These are phyloP conservation scores for Xerocomellus amylosporus DNA, from an alignment of 768 basidiomycete species.

Conservation along the genomic window DNA sequence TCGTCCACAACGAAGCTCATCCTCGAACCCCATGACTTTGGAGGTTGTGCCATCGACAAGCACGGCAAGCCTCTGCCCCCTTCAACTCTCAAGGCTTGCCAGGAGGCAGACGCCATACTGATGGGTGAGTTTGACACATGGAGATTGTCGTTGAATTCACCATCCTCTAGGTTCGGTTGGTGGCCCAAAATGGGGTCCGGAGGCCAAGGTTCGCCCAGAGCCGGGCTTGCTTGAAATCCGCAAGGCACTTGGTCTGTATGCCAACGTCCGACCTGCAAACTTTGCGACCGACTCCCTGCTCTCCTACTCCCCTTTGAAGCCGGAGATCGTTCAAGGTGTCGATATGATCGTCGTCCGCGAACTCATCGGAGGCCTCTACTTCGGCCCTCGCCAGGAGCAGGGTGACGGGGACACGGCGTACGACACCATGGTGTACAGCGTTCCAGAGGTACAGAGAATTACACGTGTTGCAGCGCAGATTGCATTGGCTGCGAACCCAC, in stretches of 20 bases:
- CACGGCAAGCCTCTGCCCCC: conserved; percentile 82
- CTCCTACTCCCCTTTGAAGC: conserved; percentile 83
- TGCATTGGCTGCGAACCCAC: conserved; percentile 78
- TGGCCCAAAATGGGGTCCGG: conserved; percentile 98
- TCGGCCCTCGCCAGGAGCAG: conserved; percentile 89
- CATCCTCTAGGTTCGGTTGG: conserved; percentile 80
- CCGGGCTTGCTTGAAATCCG: conserved; percentile 84
- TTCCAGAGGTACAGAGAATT: conserved; percentile 88
- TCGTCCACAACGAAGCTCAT: conserved; percentile 66
- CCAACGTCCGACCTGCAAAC: conserved; percentile 96
- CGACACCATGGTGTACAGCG: conserved; percentile 93
- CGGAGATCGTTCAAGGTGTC: conserved; percentile 76
- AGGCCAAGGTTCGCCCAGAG: conserved; percentile 86
- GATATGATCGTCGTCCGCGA: conserved; percentile 95
- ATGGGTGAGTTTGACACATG: conserved; percentile 64
- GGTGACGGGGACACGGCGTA: conserved; percentile 71
- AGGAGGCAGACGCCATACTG: conserved; percentile 91
- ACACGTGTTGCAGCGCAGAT: conserved; percentile 95
- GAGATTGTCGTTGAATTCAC: background rate
- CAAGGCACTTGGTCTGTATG: conserved; percentile 92
- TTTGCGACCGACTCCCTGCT: conserved; percentile 92
- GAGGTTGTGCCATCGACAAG: conserved; percentile 90
- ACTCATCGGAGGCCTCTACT: conserved; percentile 95
- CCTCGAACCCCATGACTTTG: conserved; percentile 77
- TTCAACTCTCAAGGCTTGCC: conserved; percentile 82